Percentiles rank a stretch among this genome's conserved stretches.
Evolutionary conservation across 2,329 filamentous ascomycete species (phyloP).

Genomic region (Pezicula neosporulosa): DNA sequence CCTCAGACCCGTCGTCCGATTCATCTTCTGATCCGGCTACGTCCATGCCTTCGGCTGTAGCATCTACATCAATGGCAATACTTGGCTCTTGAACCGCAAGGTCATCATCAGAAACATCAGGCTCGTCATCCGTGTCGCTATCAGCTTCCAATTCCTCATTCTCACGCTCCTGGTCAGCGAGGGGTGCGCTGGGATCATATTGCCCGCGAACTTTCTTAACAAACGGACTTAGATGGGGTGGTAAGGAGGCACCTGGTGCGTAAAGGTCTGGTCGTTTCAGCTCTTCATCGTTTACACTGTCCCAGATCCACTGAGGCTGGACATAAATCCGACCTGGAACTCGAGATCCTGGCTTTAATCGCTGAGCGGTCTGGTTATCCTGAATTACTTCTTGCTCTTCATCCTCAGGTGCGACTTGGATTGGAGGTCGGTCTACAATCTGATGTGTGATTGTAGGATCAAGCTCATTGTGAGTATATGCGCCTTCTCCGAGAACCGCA

Average conservation of each 20-base stretch:
- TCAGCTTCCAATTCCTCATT: slow-evolving; percentile 74
- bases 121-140: slow-evolving; percentile 44
- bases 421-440: slow-evolving; percentile 83
- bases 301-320: slow-evolving; percentile 99
- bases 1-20: slow-evolving; percentile 34
- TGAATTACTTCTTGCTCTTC: slow-evolving; percentile 46
- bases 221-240: slow-evolving; percentile 94
- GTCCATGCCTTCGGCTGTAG: slow-evolving; percentile 29
- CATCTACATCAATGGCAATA: slow-evolving; percentile 23
- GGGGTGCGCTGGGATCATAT: slow-evolving; percentile 84
- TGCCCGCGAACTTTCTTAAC: slow-evolving; percentile 82
- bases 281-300: slow-evolving; percentile 89
- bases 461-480: slow-evolving; percentile 85
- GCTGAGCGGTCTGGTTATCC: slow-evolving; percentile 60
- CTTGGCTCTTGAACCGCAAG: slow-evolving; percentile 46
- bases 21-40: slow-evolving; percentile 30
- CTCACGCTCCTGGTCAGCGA: slow-evolving; percentile 86
- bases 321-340: slow-evolving; percentile 91
- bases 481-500: slow-evolving; percentile 80
- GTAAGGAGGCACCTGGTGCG: slow-evolving; percentile 82
- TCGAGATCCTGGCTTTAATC: slow-evolving; percentile 60
- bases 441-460: slow-evolving; percentile 94
- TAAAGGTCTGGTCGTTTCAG: slow-evolving; percentile 85
- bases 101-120: slow-evolving; percentile 32
- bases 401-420: slow-evolving; percentile 53